Conservation (phyloP, 257 asterid genomes). For the Solanum acaule region DNA sequence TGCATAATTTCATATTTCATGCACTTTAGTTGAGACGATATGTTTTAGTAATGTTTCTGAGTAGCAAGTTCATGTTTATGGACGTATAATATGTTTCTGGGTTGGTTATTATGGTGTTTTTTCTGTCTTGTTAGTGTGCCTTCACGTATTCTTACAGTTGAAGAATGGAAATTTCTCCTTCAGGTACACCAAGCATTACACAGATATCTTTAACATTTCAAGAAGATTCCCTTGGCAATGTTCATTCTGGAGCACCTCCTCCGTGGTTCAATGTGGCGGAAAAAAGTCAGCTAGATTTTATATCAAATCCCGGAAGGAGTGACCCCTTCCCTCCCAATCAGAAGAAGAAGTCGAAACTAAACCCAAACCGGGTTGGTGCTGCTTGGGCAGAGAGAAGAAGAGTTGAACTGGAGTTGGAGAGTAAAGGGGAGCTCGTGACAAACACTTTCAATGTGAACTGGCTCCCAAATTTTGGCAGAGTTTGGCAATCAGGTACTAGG, state of each 20-base stretch:
- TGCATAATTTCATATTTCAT: neutral
- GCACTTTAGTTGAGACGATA: neutral
- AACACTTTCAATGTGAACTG: slow-evolving; percentile 49
- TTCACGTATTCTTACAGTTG: neutral
- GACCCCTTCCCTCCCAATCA: slow-evolving; percentile 2
- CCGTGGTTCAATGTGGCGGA: slow-evolving; percentile 62
- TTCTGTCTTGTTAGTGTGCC: neutral
- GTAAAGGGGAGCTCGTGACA: slow-evolving; percentile 50
- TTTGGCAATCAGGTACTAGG: slow-evolving; percentile 93
- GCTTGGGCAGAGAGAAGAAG: slow-evolving; percentile 98
- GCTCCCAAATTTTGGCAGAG: slow-evolving; percentile 96
- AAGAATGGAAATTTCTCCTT: neutral
- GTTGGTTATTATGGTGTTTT: neutral
- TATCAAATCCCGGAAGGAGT: slow-evolving; percentile 11
- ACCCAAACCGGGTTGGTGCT: slow-evolving; percentile 95
- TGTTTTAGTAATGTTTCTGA: neutral
- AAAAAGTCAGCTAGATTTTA: slow-evolving; percentile 21
- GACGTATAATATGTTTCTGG: neutral
- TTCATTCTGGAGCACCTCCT: slow-evolving; percentile 90
- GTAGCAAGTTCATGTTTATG: neutral
- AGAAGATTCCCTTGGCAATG: slow-evolving; percentile 49
- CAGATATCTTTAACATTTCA: slow-evolving; percentile 29
- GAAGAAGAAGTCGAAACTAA: slow-evolving; percentile 48
- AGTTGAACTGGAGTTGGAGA: slow-evolving; percentile 77
- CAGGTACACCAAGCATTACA: slow-evolving; percentile 31